phyloP scores from a whole-genome alignment of 768 basidiomycete species.

The Tephrocybe rancida region DNA sequence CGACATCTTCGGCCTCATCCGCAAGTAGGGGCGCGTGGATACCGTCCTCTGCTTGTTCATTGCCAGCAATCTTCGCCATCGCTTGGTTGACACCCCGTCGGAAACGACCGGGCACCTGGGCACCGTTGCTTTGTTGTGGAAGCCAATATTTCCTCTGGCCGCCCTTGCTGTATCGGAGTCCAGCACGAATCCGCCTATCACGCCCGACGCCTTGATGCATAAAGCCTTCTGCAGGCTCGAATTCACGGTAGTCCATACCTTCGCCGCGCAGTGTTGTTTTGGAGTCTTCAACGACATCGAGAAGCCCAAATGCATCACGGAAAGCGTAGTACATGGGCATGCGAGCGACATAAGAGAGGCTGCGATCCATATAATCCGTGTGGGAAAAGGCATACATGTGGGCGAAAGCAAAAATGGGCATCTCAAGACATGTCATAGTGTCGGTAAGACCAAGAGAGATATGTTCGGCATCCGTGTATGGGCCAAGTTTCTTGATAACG shows the following conservation, averaged over 20 bases:
- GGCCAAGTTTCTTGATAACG: slow-evolving; percentile 76
- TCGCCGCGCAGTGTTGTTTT: slow-evolving; percentile 82
- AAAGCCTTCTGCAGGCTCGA: slow-evolving; percentile 92
- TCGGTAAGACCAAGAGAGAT: slow-evolving; percentile 92
- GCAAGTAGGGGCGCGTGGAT: slow-evolving; percentile 77
- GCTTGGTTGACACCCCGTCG: slow-evolving; percentile 45
- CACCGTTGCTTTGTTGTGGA: slow-evolving; percentile 58
- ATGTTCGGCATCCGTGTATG: slow-evolving; percentile 85
- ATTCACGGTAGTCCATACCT: slow-evolving; percentile 95
- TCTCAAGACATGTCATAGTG: slow-evolving; percentile 91
- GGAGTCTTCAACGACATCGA: slow-evolving; percentile 87
- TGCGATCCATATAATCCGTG: slow-evolving; percentile 76
- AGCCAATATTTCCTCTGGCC: slow-evolving; percentile 97
- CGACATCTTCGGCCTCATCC: slow-evolving; percentile 60
- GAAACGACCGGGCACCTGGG: slow-evolving; percentile 37
- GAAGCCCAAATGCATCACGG: slow-evolving; percentile 83
- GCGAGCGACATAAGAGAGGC: slow-evolving; percentile 71
- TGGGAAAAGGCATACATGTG: slow-evolving; percentile 96
- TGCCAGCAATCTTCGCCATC: slow-evolving; percentile 41
- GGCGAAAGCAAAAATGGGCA: slow-evolving; percentile 95
- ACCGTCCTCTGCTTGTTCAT: slow-evolving; percentile 47
- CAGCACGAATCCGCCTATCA: slow-evolving; percentile 86
- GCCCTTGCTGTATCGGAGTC: slow-evolving; percentile 89
- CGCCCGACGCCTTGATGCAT: slow-evolving; percentile 90
- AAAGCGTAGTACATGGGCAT: slow-evolving; percentile 89